phyloP scores from a whole-genome alignment of 495 filamentous ascomycete genomes.

The Parathielavia appendiculata region DNA sequence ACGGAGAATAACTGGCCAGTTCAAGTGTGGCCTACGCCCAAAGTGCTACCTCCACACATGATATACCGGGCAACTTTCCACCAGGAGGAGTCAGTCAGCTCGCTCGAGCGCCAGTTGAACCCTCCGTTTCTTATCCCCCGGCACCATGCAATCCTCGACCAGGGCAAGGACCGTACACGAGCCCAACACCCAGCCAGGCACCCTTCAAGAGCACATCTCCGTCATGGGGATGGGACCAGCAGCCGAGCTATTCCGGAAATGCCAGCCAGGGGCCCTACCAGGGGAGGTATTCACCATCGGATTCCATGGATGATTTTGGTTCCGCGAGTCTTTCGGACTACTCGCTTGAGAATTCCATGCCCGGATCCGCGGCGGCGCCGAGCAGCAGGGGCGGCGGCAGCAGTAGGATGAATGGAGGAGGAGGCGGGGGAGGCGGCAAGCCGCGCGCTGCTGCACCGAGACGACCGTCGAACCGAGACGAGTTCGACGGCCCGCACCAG shows the following conservation, averaged over 20 bases:
- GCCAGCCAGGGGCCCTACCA: constrained; percentile 15
- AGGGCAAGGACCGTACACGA: constrained; percentile 31
- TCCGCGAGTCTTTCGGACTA: constrained; percentile 44
- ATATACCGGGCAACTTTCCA: constrained; percentile 29
- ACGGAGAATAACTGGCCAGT: constrained; percentile 39
- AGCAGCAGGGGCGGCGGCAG: constrained; percentile 44
- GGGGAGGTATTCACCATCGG: constrained; percentile 41
- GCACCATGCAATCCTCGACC: constrained; percentile 33
- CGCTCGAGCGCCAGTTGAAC: constrained; percentile 30
- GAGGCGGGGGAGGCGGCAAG: constrained; percentile 26
- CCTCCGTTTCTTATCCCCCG: constrained; percentile 30
- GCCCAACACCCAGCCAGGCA: constrained; percentile 23
- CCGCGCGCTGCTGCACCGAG: constrained; percentile 53
- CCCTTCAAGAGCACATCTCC: constrained; percentile 30
- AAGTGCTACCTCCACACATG: constrained; percentile 36
- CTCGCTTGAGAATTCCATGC: constrained; percentile 35
- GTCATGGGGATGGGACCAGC: constrained; percentile 39
- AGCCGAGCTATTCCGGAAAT: constrained; percentile 4
- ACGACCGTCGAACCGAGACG: constrained; percentile 75
- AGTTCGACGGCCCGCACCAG: constrained; percentile 83
- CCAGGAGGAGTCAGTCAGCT: constrained; percentile 20
- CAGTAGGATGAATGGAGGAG: constrained; percentile 37
- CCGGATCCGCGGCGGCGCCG: constrained; percentile 32
- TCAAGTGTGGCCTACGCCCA: constrained; percentile 41
- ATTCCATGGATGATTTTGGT: constrained; percentile 45